Base-by-base conservation (phyloP, 192 early-diverging fungal species). In the Podila horticola region DNA sequence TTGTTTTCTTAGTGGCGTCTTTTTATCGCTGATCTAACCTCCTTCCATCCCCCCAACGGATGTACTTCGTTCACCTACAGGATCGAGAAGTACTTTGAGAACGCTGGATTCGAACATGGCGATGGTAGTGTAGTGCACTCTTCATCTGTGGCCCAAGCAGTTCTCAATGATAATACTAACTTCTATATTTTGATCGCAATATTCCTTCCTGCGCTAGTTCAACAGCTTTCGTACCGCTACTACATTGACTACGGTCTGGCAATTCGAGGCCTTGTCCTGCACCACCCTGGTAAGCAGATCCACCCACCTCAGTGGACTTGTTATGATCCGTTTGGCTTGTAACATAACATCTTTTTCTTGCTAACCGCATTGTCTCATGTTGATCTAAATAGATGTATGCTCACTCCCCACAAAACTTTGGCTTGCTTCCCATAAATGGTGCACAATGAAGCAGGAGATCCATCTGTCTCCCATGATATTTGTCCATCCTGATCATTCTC, bases 221-320 rank as follows among this genome's bases (percentile, higher is more conserved):
- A 71, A 29, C 64, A 60, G 41, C 70, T 92, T 10, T 90, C 91
- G 68, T 61, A 84, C 19, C 77, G 79, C 0, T 94, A 95, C 69
- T 91, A 89, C 74, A 69, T 84, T 22, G 89, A 93, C 61, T 93
- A 94, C 75, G 93, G 93, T 5, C 84, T 94, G 11, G 89, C 92
- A 12, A 82, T 94, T 17, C 87, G 93, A 31, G 93, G 93, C 7
- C 84, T 94, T 20, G 74, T 92, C 26, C 79, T 86, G 67, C 90
- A 94, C 62, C 92, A 81, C 48, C 76, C 76, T 69, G 76, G 76
- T 81, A 81, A 69, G 69, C 30, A 7, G 31, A 15, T 22, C 8
- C 36, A 15, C 30, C 24, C 8, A n/a, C n/a, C n/a, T n/a, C n/a
- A 22, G 36, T 58, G 0, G 34, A 5, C 1, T 5, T 29, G 10